These are phyloP conservation scores for Mrakia gelida DNA, from an alignment of 768 basidiomycete genomes.

Conservation along the genomic window DNA sequence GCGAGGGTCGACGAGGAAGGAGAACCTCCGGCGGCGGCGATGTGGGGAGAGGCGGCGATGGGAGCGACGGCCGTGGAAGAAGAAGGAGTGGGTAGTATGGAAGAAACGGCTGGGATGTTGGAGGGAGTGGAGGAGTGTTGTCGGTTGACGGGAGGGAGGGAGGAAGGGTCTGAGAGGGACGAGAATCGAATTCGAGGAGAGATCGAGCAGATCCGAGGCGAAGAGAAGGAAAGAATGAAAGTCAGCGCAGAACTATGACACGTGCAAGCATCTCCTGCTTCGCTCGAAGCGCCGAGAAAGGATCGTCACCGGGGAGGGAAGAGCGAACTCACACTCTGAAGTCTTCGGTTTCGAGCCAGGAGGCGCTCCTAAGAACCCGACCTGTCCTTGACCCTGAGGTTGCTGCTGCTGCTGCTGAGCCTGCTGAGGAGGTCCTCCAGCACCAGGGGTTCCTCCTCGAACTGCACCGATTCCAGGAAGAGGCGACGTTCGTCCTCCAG, in stretches of 20 bases:
- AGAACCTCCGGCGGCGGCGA: conserved; percentile 37
- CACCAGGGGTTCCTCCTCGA: conserved; percentile 7
- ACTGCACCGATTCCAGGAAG: not conserved
- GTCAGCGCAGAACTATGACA: not conserved
- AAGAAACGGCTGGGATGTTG: conserved; percentile 21
- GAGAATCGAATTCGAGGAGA: no score
- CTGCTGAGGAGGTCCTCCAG: conserved; percentile 3
- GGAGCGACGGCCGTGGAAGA: conserved; percentile 37
- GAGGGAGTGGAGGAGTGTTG: conserved; percentile 9
- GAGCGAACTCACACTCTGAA: not conserved
- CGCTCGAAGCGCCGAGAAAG: not conserved
- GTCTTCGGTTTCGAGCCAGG: not conserved
- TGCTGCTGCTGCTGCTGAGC: conserved; percentile 22
- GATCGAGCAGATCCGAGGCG: not conserved
- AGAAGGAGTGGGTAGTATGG: not conserved
- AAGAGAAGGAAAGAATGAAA: not conserved
- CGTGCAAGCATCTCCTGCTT: no score
- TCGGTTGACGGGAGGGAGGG: not conserved
- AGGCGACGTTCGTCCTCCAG: conserved; percentile 1
- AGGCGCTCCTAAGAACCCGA: conserved; percentile 1
- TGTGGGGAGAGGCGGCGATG: conserved; percentile 8
- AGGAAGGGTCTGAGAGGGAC: conserved; percentile 6
- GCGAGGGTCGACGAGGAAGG: not conserved
- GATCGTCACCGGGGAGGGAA: not conserved
- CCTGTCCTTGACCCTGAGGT: not conserved